Percentiles rank a stretch among this genome's conserved stretches.
phyloP scores from a whole-genome alignment of 345 rosid species.

The Abelmoschus esculentus region DNA sequence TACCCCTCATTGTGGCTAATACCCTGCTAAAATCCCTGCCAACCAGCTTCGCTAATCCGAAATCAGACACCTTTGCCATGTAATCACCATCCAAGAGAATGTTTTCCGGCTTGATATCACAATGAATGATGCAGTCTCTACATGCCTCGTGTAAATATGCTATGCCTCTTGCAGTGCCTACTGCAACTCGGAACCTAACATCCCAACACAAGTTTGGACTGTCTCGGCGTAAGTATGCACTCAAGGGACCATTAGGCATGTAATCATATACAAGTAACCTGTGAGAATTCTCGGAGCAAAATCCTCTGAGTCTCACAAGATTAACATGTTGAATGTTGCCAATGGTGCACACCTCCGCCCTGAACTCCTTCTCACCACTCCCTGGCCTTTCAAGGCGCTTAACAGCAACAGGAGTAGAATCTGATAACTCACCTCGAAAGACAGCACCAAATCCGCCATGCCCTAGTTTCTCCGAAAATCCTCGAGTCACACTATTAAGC shows the following conservation, averaged over 20 bases:
- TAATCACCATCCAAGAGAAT: constrained; percentile 44
- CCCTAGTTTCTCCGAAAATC: constrained; percentile 47
- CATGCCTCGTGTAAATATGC: constrained; percentile 60
- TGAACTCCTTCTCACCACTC: constrained; percentile 49
- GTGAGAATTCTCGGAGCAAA: constrained; percentile 56
- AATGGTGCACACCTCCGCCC: constrained; percentile 65
- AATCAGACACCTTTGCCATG: constrained; percentile 49
- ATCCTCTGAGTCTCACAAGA: constrained; percentile 59
- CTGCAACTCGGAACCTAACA: constrained; percentile 32
- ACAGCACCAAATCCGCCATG: constrained; percentile 67
- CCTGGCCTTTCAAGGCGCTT: constrained; percentile 59
- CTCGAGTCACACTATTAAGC: constrained; percentile 37
- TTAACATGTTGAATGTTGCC: constrained; percentile 64
- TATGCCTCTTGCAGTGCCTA: constrained; percentile 55
- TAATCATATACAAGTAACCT: constrained; percentile 60
- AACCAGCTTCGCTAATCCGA: constrained; percentile 53
- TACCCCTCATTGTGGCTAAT: constrained; percentile 55
- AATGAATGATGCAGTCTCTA: constrained; percentile 51
- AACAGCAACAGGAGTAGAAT: constrained; percentile 43
- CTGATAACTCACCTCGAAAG: constrained; percentile 40
- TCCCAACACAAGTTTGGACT: constrained; percentile 40
- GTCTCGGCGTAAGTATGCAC: constrained; percentile 33
- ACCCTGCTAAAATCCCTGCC: constrained; percentile 56
- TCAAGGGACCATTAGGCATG: constrained; percentile 59
- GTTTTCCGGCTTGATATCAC: constrained; percentile 61